Base-by-base conservation (phyloP, 1,139 yeast genomes). In the Suhomyces ambrosiae region DNA sequence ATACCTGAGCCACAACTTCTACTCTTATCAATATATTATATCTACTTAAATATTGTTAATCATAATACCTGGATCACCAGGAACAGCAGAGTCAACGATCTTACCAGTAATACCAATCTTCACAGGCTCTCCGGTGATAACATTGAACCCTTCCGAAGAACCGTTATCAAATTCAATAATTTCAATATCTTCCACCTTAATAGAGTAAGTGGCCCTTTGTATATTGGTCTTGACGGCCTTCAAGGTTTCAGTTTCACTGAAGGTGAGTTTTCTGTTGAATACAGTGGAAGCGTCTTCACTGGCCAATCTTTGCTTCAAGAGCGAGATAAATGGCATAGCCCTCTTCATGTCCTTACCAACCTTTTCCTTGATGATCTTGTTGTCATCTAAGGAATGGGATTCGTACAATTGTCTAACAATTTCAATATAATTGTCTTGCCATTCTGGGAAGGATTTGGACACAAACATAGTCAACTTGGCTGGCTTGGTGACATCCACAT, bases 261-360 rank as follows among this genome's bases (percentile, higher is more conserved):
- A 94, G 17, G 82, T 73, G 50, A 92, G 78, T 65, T 88, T 84
- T 65, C 97, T 79, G 72, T 87, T 81, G 71, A 92, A 88, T 22
- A 94, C 96, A 37, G 78, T 75, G 39, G 77, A 78, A 12, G 95
- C 82, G 23, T 82, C 68, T 57, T 85, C 92, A 36, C 68, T 69
- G 12, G 71, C 60, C 51, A 92, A 74, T 66, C 96, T 82, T 58
- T 82, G 86, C 64, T 92, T 88, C 62, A 92, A 71, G 49, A 80
- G 71, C 47, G 92, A 82, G 47, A 92, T 90, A 63, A 90, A 92
- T 44, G 97, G 97, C 98, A 94, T 92, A 45, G 96, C 97, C 52
- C 95, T 82, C 76, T 89, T 89, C 84, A 90, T 80, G 53, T 85
- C 92, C 60, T 80, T 81, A 47, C 85, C 85, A 42, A 85, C 81